A percentile compares a stretch with the other conserved stretches of the same genome.
phyloP scores from a whole-genome alignment of 1,139 yeast genomes.

The Lodderomyces parapsilosis region DNA sequence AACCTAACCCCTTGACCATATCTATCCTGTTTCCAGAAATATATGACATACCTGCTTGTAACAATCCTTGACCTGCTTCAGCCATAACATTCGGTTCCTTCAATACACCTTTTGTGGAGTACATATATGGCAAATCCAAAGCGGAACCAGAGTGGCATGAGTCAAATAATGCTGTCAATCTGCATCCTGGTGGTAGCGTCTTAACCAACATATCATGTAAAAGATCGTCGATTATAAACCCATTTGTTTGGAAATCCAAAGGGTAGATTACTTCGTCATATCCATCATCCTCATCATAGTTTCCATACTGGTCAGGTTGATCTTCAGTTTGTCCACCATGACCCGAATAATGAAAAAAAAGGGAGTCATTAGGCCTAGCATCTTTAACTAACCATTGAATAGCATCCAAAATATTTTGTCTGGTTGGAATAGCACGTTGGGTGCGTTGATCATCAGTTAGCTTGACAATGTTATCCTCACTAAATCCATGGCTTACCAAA shows the following conservation, averaged over 20 bases:
- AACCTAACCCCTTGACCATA: constrained; percentile 40
- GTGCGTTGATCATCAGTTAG: constrained; percentile 75
- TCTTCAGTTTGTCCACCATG: constrained; percentile 89
- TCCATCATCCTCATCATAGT: constrained; percentile 93
- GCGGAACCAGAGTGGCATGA: constrained; percentile 95
- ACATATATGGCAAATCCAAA: constrained; percentile 82
- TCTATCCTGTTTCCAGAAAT: constrained; percentile 68
- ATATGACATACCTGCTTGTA: constrained; percentile 70
- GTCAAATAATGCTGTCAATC: constrained; percentile 86
- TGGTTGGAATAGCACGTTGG: constrained; percentile 67
- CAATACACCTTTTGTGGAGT: constrained; percentile 86
- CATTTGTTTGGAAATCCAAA: constrained; percentile 72
- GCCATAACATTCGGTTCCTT: constrained; percentile 88
- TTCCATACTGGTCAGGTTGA: constrained; percentile 27
- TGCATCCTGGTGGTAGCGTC: constrained; percentile 76
- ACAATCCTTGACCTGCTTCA: constrained; percentile 78
- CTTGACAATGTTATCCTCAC: constrained; percentile 76
- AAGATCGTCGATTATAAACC: constrained; percentile 79
- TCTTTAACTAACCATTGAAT: constrained; percentile 88
- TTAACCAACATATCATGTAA: constrained; percentile 82
- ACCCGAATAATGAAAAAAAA: constrained; percentile 84
- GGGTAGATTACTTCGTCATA: constrained; percentile 90
- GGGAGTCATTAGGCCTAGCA: constrained; percentile 83
- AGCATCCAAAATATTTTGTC: constrained; percentile 76
- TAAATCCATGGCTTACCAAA: constrained; percentile 64